phyloP scores from a whole-genome alignment of 1,284 basidiomycete genomes.

The Serendipita sp. region DNA sequence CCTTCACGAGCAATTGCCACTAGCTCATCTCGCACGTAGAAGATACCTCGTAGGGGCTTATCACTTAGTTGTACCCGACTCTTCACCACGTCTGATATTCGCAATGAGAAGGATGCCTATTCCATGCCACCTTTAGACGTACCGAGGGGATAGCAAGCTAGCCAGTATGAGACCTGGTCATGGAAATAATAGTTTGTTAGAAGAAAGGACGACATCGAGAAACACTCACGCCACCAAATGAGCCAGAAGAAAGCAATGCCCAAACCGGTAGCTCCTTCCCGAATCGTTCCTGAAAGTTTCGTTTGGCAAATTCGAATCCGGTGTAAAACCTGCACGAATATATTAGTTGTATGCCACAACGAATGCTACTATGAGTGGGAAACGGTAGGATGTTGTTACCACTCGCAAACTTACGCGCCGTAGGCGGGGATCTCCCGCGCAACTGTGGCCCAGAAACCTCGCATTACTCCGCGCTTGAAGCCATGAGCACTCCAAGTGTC shows the following conservation, averaged over 20 bases:
- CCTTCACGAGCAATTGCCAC: constrained; percentile 54
- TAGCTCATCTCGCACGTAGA: constrained; percentile 68
- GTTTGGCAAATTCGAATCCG: constrained; percentile 82
- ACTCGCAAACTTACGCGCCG: constrained; percentile 47
- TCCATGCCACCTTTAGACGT: constrained; percentile 10
- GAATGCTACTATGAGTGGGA: neutral
- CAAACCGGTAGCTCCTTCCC: constrained; percentile 69
- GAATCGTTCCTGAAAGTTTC: constrained; percentile 49
- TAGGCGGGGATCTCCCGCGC: constrained; percentile 89
- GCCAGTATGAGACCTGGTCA: constrained; percentile 79
- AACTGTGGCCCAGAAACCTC: constrained; percentile 96
- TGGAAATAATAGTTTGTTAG: constrained; percentile 4
- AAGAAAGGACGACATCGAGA: neutral
- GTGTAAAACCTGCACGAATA: constrained; percentile 33
- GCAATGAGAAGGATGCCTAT: neutral
- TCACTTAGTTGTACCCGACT: constrained; percentile 73
- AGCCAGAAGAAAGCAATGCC: constrained; percentile 77
- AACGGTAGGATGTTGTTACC: too few relatives aligned
- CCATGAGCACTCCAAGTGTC: constrained; percentile 84
- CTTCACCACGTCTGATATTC: constrained; percentile 68
- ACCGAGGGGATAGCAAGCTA: constrained; percentile 82
- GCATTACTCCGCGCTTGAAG: constrained; percentile 78
- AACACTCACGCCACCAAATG: constrained; percentile 68
- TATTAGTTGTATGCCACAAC: constrained; percentile 16
- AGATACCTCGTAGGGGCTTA: constrained; percentile 60